These are phyloP conservation scores for Venturia nashicola DNA, from an alignment of 2,329 filamentous ascomycete genomes.

Conservation along the genomic window DNA sequence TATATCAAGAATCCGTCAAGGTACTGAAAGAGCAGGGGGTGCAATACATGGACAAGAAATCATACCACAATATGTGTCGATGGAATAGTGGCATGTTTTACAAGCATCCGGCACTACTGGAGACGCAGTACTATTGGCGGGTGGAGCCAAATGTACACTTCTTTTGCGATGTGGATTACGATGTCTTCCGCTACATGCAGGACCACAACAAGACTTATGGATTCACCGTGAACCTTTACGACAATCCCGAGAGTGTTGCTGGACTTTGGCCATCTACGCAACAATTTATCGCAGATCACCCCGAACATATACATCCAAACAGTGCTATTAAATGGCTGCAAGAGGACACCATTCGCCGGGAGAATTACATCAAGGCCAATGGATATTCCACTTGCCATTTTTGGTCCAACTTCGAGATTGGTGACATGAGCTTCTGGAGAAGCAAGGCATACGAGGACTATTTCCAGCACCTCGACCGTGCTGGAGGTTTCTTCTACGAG, in stretches of 20 bases:
- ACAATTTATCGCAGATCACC: conserved; percentile 78
- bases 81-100: conserved; percentile 99
- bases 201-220: conserved; percentile 99
- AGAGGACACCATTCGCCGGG: conserved; percentile 62
- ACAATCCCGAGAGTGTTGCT: conserved; percentile 74
- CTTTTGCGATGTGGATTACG: conserved; percentile 98
- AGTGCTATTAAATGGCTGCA: conserved; percentile 83
- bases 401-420: conserved; percentile 98
- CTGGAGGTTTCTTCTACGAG: conserved; percentile 97
- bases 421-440: conserved; percentile 84
- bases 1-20: conserved; percentile 74
- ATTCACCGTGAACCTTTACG: conserved; percentile 96
- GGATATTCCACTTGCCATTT: conserved; percentile 98
- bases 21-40: conserved; percentile 74
- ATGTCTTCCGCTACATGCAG: conserved; percentile 95
- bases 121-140: conserved; percentile 91
- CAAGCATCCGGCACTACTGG: conserved; percentile 75
- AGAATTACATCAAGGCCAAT: conserved; percentile 68
- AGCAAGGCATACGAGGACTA: conserved; percentile 87
- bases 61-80: conserved; percentile 97
- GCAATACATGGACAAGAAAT: conserved; percentile 78
- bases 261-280: conserved; percentile 91
- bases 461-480: conserved; percentile 86
- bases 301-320: conserved; percentile 67
- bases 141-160: conserved; percentile 98